Percentiles rank a stretch among this genome's conserved stretches.
Conservation (phyloP, 768 basidiomycete genomes). For the Sistotremastrum niveocremeum region DNA sequence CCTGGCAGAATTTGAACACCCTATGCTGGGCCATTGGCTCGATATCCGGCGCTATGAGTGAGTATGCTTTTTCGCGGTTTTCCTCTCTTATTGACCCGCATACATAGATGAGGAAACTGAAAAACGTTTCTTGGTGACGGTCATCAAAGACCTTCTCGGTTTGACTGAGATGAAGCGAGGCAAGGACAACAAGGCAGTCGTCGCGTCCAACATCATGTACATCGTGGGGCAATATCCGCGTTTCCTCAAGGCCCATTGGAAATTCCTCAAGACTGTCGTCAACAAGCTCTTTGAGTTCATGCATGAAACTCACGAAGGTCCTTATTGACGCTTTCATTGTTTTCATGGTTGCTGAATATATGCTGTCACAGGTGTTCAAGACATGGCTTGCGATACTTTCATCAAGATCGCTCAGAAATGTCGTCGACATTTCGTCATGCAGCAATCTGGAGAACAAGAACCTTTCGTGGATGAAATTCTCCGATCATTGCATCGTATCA, state of each 20-base stretch:
- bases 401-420: conserved; percentile 99
- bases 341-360: not conserved
- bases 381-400: conserved; percentile 99
- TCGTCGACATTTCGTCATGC: conserved; percentile 95
- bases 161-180: conserved; percentile 97
- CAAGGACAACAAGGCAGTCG: conserved; percentile 99
- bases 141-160: conserved; percentile 97
- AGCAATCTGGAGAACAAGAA: conserved; percentile 91
- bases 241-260: conserved; percentile 99
- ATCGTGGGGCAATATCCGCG: conserved; percentile 99
- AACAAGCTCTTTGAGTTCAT: conserved; percentile 99
- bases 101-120: conserved; percentile 89
- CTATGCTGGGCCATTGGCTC: conserved; percentile 99
- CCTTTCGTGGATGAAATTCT: conserved; percentile 98
- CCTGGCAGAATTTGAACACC: conserved; percentile 98
- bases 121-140: conserved; percentile 96
- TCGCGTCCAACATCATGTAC: conserved; percentile 94
- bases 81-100: conserved; percentile 1
- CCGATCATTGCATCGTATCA: conserved; percentile 81
- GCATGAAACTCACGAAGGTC: conserved; percentile 98
- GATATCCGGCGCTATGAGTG: conserved; percentile 98
- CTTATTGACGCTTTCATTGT: conserved; percentile 1
- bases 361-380: conserved; percentile 68
- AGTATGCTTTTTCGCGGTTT: conserved; percentile 18
- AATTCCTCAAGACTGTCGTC: conserved; percentile 98